phyloP scores from a whole-genome alignment of 2,329 filamentous ascomycete species.

The Ophiocordyceps sinensis region DNA sequence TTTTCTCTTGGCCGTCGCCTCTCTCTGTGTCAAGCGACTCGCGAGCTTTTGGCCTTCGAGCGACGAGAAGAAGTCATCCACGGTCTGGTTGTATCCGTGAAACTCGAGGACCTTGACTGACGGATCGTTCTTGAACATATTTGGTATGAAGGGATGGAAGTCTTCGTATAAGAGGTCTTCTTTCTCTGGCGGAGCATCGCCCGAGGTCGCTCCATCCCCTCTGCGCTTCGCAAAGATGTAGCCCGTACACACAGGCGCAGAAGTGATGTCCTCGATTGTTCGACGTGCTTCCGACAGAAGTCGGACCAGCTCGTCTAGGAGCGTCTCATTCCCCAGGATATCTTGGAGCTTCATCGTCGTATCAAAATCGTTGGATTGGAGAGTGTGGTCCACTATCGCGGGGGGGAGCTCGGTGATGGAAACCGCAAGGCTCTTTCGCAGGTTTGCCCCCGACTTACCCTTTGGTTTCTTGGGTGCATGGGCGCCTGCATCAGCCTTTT shows the following conservation, averaged over 20 bases:
- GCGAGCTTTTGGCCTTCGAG: constrained; percentile 88
- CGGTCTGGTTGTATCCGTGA: constrained; percentile 78
- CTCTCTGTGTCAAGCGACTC: constrained; percentile 66
- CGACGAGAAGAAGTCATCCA: constrained; percentile 95
- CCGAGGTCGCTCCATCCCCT: constrained; percentile 12
- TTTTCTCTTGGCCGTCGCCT: constrained; percentile 68
- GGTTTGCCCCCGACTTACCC: constrained; percentile 57
- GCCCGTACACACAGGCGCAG: constrained; percentile 52
- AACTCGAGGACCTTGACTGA: constrained; percentile 58
- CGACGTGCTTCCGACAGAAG: constrained; percentile 57
- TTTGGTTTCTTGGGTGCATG: constrained; percentile 47
- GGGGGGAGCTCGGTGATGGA: constrained; percentile 84
- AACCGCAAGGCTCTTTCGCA: constrained; percentile 68
- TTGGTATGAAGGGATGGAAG: constrained; percentile 82
- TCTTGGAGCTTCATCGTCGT: constrained; percentile 50
- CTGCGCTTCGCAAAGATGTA: constrained; percentile 73
- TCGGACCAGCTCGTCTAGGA: constrained; percentile 52
- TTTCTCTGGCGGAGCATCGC: constrained; percentile 21
- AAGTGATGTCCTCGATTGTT: constrained; percentile 55
- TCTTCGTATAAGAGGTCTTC: constrained; percentile 68
- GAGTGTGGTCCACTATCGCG: constrained; percentile 72
- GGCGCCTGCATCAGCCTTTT: constrained; percentile 37
- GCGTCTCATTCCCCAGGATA: constrained; percentile 49
- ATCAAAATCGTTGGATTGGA: constrained; percentile 58
- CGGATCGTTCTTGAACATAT: constrained; percentile 58